Base-by-base conservation (phyloP, 805 yeast genomes). In the Torulaspora quercuum region DNA sequence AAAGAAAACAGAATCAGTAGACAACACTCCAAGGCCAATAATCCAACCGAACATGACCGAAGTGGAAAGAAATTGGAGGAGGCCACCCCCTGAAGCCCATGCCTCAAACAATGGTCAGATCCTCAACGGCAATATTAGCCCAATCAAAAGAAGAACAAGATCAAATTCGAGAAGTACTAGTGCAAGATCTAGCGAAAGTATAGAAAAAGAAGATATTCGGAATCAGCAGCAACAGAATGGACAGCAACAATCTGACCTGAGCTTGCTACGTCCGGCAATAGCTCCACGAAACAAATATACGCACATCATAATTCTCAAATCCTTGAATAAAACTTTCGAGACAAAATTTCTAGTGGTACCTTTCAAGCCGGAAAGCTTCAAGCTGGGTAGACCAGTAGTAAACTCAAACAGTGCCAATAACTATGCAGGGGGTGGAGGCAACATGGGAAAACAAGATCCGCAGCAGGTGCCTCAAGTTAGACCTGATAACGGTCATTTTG, bases 401-500 rank as follows among this genome's bases (percentile, higher is more conserved):
- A 50, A 46, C 23, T 47, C 42, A 9, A 45, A 33, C 22, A 24
- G 15, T 7, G 34, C 33, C 10, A 36, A 27, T n/a, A 39, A 26
- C 12, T 41, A 31, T 22, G 35, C 35, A n/a, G 42, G 42, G 22
- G 31, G 22, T 23, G 36, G 24, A 14, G 35, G 30, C n/a, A 44
- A 35, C 25, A 31, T 31, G 31, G 50, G 42, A n/a, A 55, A 44
- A 31, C 43, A 82, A 46, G 69, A 69, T 21, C 37, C 45, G 7
- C 52, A 46, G 25, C 44, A 37, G 21, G 46, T 37, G 7, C 50
- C 54, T 6, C 63, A 67, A 24, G 81, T 82, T 0, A 64, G 68
- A 18, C 64, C 84, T 2, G 80, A 83, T 23, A 94, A 94, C 57
- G 98, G 97, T 0, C 89, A 75, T 58, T 92, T 92, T 55, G 97